These are phyloP conservation scores for Eimeria sp. DNA, from an alignment of 169 alveolate species.

Conservation along the genomic window DNA sequence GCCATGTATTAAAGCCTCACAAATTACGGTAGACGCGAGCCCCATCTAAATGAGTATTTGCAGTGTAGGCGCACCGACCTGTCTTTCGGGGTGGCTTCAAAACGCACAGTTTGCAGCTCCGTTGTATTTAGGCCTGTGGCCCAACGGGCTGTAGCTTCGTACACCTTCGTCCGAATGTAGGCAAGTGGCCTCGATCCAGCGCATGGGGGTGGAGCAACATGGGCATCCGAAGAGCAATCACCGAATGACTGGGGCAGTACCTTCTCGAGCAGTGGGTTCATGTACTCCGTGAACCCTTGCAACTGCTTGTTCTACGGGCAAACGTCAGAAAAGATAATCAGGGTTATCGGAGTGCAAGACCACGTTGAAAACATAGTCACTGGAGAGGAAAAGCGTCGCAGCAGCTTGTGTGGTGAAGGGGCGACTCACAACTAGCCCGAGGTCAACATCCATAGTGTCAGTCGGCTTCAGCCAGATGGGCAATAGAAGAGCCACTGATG, in stretches of 20 bases:
- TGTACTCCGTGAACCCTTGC: slow-evolving; percentile 10
- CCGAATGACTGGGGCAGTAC: slow-evolving; percentile 64
- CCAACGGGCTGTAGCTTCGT: slow-evolving; percentile 81
- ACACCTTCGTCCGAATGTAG: slow-evolving; percentile 19
- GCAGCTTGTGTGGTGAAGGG: neutral
- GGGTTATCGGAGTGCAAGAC: neutral
- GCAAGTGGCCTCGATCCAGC: slow-evolving; percentile 38
- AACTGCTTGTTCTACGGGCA: slow-evolving; percentile 34
- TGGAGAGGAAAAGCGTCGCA: neutral
- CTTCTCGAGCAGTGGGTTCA: slow-evolving; percentile 43
- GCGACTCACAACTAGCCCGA: slow-evolving; percentile 49
- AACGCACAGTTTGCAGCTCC: slow-evolving; percentile 59
- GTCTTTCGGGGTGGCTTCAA: slow-evolving; percentile 21
- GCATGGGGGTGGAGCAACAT: slow-evolving; percentile 76
- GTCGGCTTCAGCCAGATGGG: slow-evolving; percentile 54
- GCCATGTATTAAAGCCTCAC: neutral
- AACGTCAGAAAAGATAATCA: neutral
- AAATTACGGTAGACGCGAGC: neutral
- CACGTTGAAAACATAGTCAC: neutral
- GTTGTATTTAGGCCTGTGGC: slow-evolving; percentile 74
- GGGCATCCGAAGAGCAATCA: slow-evolving; percentile 57
- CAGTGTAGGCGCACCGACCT: slow-evolving; percentile 5
- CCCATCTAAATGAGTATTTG: neutral
- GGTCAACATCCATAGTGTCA: slow-evolving; percentile 42
- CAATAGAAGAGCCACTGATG: slow-evolving; percentile 30